These are phyloP conservation scores for Penicillium nordicum DNA, from an alignment of 2,329 filamentous ascomycete genomes.

Conservation along the genomic window DNA sequence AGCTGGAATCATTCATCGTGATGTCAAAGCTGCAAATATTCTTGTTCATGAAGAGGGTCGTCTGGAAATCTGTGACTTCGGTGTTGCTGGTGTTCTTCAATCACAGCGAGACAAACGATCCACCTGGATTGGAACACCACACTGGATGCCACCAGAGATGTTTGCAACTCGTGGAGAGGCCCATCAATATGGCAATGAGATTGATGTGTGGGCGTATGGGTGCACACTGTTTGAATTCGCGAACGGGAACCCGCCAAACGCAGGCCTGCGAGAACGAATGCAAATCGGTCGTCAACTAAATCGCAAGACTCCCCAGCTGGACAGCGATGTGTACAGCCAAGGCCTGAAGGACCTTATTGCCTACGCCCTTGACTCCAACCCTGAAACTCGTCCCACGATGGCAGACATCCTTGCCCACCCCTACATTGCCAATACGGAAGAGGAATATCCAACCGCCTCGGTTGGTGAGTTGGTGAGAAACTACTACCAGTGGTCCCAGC, in stretches of 20 bases:
- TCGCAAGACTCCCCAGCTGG: conserved; percentile 42
- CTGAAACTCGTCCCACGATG: conserved; percentile 46
- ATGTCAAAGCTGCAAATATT: conserved; percentile 64
- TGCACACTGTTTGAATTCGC: conserved; percentile 51
- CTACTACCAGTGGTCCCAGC: conserved; percentile 49
- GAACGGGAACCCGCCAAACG: conserved; percentile 49
- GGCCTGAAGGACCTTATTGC: conserved; percentile 46
- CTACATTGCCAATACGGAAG: conserved; percentile 44
- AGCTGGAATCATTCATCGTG: conserved; percentile 63
- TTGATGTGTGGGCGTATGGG: conserved; percentile 52
- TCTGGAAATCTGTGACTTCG: conserved; percentile 64
- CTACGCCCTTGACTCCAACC: conserved; percentile 45
- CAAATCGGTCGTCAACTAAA: conserved; percentile 46
- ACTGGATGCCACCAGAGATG: conserved; percentile 66
- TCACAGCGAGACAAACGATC: conserved; percentile 58
- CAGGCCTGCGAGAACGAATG: conserved; percentile 47
- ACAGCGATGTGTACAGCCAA: conserved; percentile 43
- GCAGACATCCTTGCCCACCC: conserved; percentile 45
- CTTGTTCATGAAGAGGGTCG: conserved; percentile 62
- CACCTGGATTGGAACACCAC: conserved; percentile 63
- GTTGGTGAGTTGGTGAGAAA: conserved; percentile 47
- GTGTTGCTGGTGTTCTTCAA: conserved; percentile 61
- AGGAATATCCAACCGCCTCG: conserved; percentile 43
- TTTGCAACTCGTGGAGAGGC: conserved; percentile 40
- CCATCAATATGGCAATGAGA: conserved; percentile 49